phyloP scores from a whole-genome alignment of 768 basidiomycete species.

The Chiua virens region DNA sequence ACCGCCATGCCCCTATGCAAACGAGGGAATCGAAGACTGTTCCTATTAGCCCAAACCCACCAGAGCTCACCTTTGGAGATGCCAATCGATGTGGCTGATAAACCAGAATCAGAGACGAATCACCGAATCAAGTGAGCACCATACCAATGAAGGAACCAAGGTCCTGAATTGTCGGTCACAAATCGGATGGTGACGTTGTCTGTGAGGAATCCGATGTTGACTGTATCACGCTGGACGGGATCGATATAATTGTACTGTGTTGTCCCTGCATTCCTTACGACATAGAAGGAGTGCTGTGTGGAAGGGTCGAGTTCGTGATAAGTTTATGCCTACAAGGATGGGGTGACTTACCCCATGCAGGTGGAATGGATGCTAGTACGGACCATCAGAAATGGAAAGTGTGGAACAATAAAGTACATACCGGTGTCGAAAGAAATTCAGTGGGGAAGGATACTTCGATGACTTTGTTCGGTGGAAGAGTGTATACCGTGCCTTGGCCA shows the following conservation, averaged over 20 bases:
- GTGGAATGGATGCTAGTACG: constrained; percentile 41
- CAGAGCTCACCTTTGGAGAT: constrained; percentile 18
- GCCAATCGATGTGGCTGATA: constrained; percentile 28
- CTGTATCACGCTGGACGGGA: constrained; percentile 56
- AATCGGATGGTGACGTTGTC: constrained; percentile 60
- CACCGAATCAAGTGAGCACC: not conserved
- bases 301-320: not conserved
- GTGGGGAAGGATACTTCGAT: constrained; percentile 41
- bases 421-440: constrained; percentile 26
- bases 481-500: constrained; percentile 42
- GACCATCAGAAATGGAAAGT: not conserved
- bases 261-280: constrained; percentile 42
- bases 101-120: constrained; percentile 1
- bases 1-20: constrained; percentile 40
- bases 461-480: constrained; percentile 43
- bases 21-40: constrained; percentile 41
- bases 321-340: not conserved
- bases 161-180: constrained; percentile 66
- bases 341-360: constrained; percentile 43
- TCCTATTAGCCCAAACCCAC: not conserved
- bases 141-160: constrained; percentile 51
- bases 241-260: constrained; percentile 43
- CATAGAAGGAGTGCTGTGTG: constrained; percentile 42
- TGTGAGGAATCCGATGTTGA: constrained; percentile 30
- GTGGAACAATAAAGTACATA: constrained; percentile 16